phyloP scores from a whole-genome alignment of 2,329 filamentous ascomycete species.

The Diplodia seriata region DNA sequence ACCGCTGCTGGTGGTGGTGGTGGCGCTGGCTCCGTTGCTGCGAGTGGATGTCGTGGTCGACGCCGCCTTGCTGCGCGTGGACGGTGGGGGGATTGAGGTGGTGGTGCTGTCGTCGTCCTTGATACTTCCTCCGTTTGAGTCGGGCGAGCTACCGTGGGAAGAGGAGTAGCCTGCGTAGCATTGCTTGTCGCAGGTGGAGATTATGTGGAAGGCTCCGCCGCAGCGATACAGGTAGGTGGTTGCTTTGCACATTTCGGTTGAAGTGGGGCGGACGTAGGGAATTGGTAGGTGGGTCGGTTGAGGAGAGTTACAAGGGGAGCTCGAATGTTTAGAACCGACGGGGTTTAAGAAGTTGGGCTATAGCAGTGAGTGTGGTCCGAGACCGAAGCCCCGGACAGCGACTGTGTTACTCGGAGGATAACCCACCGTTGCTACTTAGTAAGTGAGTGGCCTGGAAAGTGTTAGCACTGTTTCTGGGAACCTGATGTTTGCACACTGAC shows the following conservation, averaged over 20 bases:
- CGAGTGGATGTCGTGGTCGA: neutral
- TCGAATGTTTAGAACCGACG: neutral
- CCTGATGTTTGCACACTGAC: neutral
- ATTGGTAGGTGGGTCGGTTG: neutral
- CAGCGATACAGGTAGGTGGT: neutral
- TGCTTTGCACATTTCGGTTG: neutral
- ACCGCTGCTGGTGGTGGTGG: too few relatives aligned
- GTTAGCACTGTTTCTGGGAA: neutral
- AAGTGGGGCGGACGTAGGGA: neutral
- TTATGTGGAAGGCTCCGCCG: neutral
- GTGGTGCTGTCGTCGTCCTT: neutral
- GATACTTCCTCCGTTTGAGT: neutral
- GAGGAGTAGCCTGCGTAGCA: slow-evolving; percentile 1
- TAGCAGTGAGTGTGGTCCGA: neutral
- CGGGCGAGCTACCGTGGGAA: neutral
- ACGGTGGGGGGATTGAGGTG: neutral
- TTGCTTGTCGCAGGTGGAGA: neutral
- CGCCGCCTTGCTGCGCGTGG: neutral
- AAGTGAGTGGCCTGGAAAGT: neutral
- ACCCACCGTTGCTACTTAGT: neutral
- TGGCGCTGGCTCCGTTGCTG: too few relatives aligned
- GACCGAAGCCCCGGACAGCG: neutral
- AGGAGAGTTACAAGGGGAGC: neutral
- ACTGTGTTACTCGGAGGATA: neutral
- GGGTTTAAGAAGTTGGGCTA: neutral